Evolutionary conservation across 345 rosid genomes (phyloP).

Genomic region (Anastatica hierochuntica): DNA sequence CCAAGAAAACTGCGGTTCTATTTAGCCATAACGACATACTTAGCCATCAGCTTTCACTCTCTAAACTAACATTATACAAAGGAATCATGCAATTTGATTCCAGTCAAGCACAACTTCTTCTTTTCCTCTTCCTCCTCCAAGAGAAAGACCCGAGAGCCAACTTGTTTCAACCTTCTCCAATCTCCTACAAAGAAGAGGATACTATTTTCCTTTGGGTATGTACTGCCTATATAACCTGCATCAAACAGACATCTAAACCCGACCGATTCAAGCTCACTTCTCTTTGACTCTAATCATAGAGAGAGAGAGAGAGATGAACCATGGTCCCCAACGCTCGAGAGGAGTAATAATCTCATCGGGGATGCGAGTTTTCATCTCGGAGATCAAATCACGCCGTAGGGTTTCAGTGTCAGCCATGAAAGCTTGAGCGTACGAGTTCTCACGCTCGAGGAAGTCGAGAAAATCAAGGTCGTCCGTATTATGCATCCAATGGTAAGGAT

Average conservation of each 20-base stretch:
- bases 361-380: slow-evolving; percentile 58
- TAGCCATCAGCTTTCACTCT: slow-evolving; percentile 4
- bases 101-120: slow-evolving; percentile 87
- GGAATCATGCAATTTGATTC: slow-evolving; percentile 53
- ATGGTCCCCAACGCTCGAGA: slow-evolving; percentile 80
- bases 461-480: slow-evolving; percentile 45
- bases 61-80: slow-evolving; percentile 14
- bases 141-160: slow-evolving; percentile 32
- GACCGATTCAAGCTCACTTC: slow-evolving; percentile 13
- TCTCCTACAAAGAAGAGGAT: slow-evolving; percentile 70
- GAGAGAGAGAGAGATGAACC: slow-evolving; percentile 32
- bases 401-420: slow-evolving; percentile 67
- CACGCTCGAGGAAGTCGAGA: slow-evolving; percentile 38
- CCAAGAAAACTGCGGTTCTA: neutral
- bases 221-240: slow-evolving; percentile 61
- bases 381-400: slow-evolving; percentile 36
- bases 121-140: slow-evolving; percentile 18
- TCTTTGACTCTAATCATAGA: slow-evolving; percentile 9
- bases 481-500: slow-evolving; percentile 83
- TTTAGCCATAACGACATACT: slow-evolving; percentile 52
- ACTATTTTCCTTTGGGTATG: slow-evolving; percentile 75
- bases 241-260: slow-evolving; percentile 62
- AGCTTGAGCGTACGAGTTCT: slow-evolving; percentile 66
- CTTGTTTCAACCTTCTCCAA: slow-evolving; percentile 22
- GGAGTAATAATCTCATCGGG: slow-evolving; percentile 55